Conservation (phyloP, 129 eudicot genomes). For the sunflower (Helianthus annuus) region HanXRQr2.0-SUNRISE NC_035444.2:14027493-14027992, state of each 20-base stretch:
- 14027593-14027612: not conserved
- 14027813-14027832: not conserved
- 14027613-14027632: not conserved
- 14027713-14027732: not conserved
- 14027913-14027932: not conserved
- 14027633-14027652: not conserved
- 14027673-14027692: not conserved
- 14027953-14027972: too few species aligned
- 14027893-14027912: not conserved
- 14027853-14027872: too few species aligned
- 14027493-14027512: not conserved
- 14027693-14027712: not conserved
- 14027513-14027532: not conserved
- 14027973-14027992: too few species aligned
- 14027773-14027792: not conserved
- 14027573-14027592: not conserved
- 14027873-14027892: not conserved
- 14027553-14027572: not conserved
- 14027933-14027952: not conserved
- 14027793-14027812: not conserved
- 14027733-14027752: not conserved
- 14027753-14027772: not conserved
- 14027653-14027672: not conserved
- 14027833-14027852: not conserved
- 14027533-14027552: not conserved